Conservation (phyloP, 495 filamentous ascomycete genomes). For the Aspergillus ostianus region DNA sequence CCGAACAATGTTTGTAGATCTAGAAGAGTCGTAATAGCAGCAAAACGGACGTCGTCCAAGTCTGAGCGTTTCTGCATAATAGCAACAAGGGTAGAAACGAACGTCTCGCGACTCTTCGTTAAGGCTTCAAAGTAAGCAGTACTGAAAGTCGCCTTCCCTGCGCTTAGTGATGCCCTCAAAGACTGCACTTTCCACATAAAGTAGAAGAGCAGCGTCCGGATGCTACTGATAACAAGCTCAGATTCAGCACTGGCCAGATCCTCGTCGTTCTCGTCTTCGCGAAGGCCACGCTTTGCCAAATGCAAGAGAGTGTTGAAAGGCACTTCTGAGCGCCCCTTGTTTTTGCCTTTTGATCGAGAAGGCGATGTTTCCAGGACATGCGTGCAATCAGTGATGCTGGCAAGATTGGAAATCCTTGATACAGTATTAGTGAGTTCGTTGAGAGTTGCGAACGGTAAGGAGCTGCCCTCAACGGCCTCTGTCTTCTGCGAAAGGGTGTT, state of each 20-base stretch:
- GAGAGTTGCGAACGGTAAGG: conserved; percentile 59
- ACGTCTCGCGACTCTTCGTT: conserved; percentile 48
- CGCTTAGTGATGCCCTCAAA: conserved; percentile 35
- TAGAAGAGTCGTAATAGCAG: conserved; percentile 70
- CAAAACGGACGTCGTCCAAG: conserved; percentile 72
- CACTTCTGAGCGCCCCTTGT: conserved; percentile 39
- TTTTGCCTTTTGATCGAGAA: conserved; percentile 47
- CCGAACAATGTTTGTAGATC: conserved; percentile 80
- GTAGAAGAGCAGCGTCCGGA: conserved; percentile 76
- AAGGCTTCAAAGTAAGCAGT: conserved; percentile 48
- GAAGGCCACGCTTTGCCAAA: conserved; percentile 63
- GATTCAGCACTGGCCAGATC: conserved; percentile 69
- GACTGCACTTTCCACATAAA: conserved; percentile 88
- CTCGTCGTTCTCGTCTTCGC: conserved; percentile 56
- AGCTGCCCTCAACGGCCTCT: conserved; percentile 61
- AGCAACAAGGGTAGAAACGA: conserved; percentile 58
- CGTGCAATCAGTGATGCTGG: conserved; percentile 74
- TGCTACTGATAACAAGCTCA: conserved; percentile 68
- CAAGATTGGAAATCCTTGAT: conserved; percentile 78
- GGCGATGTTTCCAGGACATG: conserved; percentile 64
- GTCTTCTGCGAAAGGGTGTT: conserved; percentile 63
- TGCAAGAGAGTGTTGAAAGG: conserved; percentile 70
- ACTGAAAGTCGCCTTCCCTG: conserved; percentile 48
- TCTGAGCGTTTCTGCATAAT: conserved; percentile 57
- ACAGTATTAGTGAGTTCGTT: conserved; percentile 74